Evolutionary conservation across 192 early-diverging fungal species (phyloP).

Genomic region (Dissophora globulifera): DNA sequence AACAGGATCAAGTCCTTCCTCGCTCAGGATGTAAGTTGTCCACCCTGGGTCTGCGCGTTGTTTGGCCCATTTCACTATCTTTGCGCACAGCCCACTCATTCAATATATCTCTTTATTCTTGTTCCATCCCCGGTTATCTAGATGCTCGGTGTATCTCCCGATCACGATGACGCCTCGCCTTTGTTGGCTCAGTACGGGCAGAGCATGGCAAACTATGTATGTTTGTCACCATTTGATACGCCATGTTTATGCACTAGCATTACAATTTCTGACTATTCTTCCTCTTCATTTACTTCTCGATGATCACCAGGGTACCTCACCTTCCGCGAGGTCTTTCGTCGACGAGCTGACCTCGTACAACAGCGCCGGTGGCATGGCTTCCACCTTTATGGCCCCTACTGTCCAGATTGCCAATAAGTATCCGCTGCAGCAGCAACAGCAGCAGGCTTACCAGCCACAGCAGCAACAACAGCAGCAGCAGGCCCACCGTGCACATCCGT

Average conservation of each 20-base stretch:
- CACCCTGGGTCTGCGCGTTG: neutral
- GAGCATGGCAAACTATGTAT: conserved; percentile 18
- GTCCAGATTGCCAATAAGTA: conserved; percentile 16
- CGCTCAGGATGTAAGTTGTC: conserved; percentile 36
- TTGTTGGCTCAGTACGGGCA: neutral
- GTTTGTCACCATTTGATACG: neutral
- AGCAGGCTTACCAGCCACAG: too few species aligned
- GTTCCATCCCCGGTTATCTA: neutral
- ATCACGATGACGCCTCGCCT: conserved; percentile 13
- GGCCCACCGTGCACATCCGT: conserved; percentile 15
- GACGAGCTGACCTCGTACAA: neutral
- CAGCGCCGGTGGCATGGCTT: neutral
- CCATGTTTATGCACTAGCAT: too few species aligned
- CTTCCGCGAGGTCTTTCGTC: conserved; percentile 8
- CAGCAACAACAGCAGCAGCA: conserved; percentile 17
- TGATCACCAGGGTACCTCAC: too few species aligned
- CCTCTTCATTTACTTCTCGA: neutral
- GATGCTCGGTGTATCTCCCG: conserved; percentile 42
- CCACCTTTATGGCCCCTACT: conserved; percentile 7
- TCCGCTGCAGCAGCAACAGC: neutral
- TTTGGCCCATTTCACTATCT: too few species aligned
- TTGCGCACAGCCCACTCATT: too few species aligned
- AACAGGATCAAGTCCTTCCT: conserved; percentile 54
- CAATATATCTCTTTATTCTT: neutral
- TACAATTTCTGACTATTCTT: neutral